Percentiles rank a stretch among this genome's conserved stretches.
These are phyloP conservation scores for Aspergillus baeticus DNA, from an alignment of 495 filamentous ascomycete genomes.

Conservation along the genomic window DNA sequence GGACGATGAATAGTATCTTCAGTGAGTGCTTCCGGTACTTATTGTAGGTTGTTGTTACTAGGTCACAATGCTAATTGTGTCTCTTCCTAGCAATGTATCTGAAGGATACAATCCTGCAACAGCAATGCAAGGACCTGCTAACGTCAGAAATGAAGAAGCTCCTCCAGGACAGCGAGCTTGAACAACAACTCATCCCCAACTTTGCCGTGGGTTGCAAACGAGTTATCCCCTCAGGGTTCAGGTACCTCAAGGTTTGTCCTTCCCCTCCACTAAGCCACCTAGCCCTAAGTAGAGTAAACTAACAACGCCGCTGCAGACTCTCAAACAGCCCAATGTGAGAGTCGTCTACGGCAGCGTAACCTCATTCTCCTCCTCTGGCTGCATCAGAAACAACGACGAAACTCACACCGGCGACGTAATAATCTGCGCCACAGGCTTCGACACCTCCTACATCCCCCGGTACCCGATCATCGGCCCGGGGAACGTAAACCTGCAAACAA, in stretches of 20 bases:
- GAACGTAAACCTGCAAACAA: slow-evolving; percentile 19
- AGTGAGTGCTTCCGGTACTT: too few species aligned
- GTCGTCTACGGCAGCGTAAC: background rate
- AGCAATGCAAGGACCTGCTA: too few species aligned
- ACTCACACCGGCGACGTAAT: slow-evolving; percentile 42
- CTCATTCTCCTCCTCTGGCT: too few species aligned
- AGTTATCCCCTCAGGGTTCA: background rate
- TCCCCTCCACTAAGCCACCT: too few species aligned
- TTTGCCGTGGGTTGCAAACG: background rate
- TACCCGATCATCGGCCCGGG: slow-evolving; percentile 32
- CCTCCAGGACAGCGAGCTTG: background rate
- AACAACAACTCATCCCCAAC: background rate
- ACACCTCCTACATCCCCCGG: slow-evolving; percentile 34
- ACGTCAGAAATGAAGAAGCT: background rate
- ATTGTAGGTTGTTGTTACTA: too few species aligned
- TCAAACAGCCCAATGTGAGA: background rate
- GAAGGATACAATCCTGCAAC: too few species aligned
- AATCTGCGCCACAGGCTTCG: slow-evolving; percentile 50
- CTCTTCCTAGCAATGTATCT: too few species aligned
- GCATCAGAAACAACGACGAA: too few species aligned
- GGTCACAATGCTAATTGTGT: too few species aligned
- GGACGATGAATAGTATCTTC: too few species aligned
- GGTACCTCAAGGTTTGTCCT: background rate
- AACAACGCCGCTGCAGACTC: too few species aligned
- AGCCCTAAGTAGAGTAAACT: too few species aligned